A percentile compares a stretch with the other conserved stretches of the same genome.
Conservation (phyloP, 2,329 filamentous ascomycete genomes). For the Sporothrix brunneoviolacea region DNA sequence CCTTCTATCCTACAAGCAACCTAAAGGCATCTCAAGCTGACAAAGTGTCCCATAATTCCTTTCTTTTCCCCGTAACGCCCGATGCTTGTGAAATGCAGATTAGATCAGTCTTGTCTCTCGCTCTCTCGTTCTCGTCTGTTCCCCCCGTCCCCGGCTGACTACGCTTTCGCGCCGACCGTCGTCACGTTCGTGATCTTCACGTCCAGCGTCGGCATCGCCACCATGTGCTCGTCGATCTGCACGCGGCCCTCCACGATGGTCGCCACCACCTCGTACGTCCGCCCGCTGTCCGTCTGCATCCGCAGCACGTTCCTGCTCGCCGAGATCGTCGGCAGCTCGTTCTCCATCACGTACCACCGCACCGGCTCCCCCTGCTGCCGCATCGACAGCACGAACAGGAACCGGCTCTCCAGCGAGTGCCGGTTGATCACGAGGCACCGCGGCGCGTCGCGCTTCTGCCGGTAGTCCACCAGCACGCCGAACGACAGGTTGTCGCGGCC, state of each 20-base stretch:
- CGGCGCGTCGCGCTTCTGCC: neutral
- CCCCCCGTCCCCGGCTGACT: too few relatives aligned
- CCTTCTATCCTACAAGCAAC: too few relatives aligned
- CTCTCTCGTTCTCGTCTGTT: too few relatives aligned
- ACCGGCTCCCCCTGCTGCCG: slow-evolving; percentile 6
- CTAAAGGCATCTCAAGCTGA: too few relatives aligned
- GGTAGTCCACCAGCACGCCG: slow-evolving; percentile 13
- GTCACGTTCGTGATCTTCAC: slow-evolving; percentile 2
- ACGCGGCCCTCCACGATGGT: neutral
- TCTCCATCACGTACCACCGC: slow-evolving; percentile 10
- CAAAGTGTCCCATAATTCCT: too few relatives aligned
- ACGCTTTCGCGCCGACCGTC: neutral
- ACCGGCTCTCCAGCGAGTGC: neutral
- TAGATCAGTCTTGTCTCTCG: too few relatives aligned
- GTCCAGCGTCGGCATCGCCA: slow-evolving; percentile 11
- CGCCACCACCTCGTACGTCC: slow-evolving; percentile 12
- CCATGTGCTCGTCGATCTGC: slow-evolving; percentile 5
- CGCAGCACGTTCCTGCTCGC: slow-evolving; percentile 4
- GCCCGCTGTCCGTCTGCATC: neutral
- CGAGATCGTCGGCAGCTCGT: slow-evolving; percentile 6
- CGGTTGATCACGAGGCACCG: slow-evolving; percentile 12
- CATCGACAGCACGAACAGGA: slow-evolving; percentile 9
- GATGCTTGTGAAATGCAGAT: too few relatives aligned
- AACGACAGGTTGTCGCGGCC: slow-evolving; percentile 8
- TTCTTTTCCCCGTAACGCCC: too few relatives aligned